A percentile compares a stretch with the other conserved stretches of the same genome.
phyloP scores from a whole-genome alignment of 2,329 filamentous ascomycete species.

The Pestalotiopsis sp. region DNA sequence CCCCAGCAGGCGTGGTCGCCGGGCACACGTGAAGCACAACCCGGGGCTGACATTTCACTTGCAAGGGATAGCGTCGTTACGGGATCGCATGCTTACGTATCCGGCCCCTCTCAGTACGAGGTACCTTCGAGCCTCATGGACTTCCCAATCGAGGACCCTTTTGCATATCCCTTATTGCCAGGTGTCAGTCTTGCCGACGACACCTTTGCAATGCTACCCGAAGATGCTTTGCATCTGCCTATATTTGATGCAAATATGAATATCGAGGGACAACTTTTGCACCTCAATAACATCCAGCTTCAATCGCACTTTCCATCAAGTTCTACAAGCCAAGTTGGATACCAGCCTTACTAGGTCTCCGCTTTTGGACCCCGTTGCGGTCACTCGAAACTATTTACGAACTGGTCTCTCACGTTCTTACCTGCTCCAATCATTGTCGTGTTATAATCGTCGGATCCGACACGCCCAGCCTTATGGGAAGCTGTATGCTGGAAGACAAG shows the following conservation, averaged over 20 bases:
- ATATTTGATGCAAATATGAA: constrained; percentile 22
- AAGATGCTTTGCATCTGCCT: constrained; percentile 7
- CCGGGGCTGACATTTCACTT: not conserved
- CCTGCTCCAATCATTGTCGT: not conserved
- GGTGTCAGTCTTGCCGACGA: constrained; percentile 12
- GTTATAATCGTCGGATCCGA: not conserved
- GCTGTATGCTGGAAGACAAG: not conserved
- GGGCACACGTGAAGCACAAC: not conserved
- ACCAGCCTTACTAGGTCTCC: not conserved
- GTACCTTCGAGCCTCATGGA: not conserved
- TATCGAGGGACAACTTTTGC: constrained; percentile 2
- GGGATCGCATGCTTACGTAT: not conserved
- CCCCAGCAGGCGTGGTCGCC: not conserved
- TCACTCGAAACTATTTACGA: not conserved
- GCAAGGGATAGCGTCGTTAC: not conserved
- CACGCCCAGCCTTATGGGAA: not conserved
- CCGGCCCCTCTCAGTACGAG: constrained; percentile 2
- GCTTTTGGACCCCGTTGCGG: not conserved
- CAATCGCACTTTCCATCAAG: not conserved
- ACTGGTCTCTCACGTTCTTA: not conserved
- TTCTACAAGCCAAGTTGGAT: not conserved
- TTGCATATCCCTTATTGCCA: constrained; percentile 14
- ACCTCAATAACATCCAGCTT: not conserved
- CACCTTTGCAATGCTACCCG: not conserved
- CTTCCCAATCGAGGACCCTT: constrained; percentile 13